Conservation (phyloP, 805 yeast species). For the Sporopachydermia quercuum region DNA sequence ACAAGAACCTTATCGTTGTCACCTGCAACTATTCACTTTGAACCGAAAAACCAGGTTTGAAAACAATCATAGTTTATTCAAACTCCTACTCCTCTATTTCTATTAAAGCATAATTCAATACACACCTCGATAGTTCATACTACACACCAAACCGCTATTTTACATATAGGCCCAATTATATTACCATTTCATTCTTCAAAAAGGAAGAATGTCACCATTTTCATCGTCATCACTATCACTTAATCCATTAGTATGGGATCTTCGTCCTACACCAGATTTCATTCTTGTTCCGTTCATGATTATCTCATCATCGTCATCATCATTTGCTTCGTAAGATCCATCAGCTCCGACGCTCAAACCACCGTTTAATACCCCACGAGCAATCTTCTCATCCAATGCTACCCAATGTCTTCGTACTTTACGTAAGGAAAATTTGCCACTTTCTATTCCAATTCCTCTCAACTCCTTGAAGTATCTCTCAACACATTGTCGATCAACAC, state of each 20-base stretch:
- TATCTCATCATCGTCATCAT: too few species aligned
- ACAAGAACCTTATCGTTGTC: too few species aligned
- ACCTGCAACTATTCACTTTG: too few species aligned
- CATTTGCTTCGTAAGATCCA: too few species aligned
- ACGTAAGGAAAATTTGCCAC: not conserved
- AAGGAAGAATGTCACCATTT: not conserved
- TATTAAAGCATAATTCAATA: too few species aligned
- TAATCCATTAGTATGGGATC: not conserved
- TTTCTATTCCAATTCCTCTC: not conserved
- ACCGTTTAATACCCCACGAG: not conserved
- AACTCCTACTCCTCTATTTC: too few species aligned
- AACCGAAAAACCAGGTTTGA: too few species aligned
- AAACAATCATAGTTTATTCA: too few species aligned
- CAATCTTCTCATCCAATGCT: not conserved
- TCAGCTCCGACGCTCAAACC: not conserved
- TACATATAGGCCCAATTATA: too few species aligned
- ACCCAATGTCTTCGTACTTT: constrained; percentile 1
- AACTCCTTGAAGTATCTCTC: not conserved
- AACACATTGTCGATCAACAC: not conserved
- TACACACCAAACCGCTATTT: too few species aligned
- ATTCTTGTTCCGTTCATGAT: not conserved
- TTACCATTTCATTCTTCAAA: not conserved
- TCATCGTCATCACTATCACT: constrained; percentile 1
- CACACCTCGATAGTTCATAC: too few species aligned
- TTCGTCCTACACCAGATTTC: not conserved